phyloP scores from a whole-genome alignment of 192 early-diverging fungal genomes.

The Backusella morwellensis region DNA sequence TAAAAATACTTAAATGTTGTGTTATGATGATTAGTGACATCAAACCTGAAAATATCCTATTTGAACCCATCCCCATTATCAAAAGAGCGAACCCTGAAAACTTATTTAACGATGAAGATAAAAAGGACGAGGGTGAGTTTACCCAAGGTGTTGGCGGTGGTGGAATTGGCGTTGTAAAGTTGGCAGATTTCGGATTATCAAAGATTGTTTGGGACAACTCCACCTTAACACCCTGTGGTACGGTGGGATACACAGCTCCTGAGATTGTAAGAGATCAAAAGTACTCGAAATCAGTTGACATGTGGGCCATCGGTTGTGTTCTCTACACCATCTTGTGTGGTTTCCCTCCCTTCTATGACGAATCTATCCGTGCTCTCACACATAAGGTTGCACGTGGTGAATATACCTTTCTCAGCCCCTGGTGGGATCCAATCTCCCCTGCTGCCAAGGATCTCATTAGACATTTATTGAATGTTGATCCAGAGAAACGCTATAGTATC shows the following conservation, averaged over 20 bases:
- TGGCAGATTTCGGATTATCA: slow-evolving; percentile 89
- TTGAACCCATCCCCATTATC: slow-evolving; percentile 67
- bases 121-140: slow-evolving; percentile 74
- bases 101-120: slow-evolving; percentile 55
- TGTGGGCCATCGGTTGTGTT: slow-evolving; percentile 88
- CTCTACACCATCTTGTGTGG: slow-evolving; percentile 80
- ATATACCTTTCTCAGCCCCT: slow-evolving; percentile 82
- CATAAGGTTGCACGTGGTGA: slow-evolving; percentile 86
- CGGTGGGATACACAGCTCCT: slow-evolving; percentile 90
- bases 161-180: slow-evolving; percentile 80
- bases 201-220: slow-evolving; percentile 82
- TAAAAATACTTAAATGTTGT: background rate
- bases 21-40: slow-evolving; percentile 64
- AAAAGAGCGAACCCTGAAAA: slow-evolving; percentile 36
- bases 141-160: slow-evolving; percentile 73
- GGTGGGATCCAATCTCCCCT: slow-evolving; percentile 87
- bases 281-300: slow-evolving; percentile 81
- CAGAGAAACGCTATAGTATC: slow-evolving; percentile 72
- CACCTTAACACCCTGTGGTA: slow-evolving; percentile 90
- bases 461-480: slow-evolving; percentile 67
- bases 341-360: slow-evolving; percentile 84
- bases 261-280: slow-evolving; percentile 83
- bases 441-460: slow-evolving; percentile 72
- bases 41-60: slow-evolving; percentile 92
- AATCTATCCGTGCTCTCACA: slow-evolving; percentile 72